Evolutionary conservation across 495 filamentous ascomycete genomes (phyloP).

Genomic region (Staphylotrichum longicolle): DNA sequence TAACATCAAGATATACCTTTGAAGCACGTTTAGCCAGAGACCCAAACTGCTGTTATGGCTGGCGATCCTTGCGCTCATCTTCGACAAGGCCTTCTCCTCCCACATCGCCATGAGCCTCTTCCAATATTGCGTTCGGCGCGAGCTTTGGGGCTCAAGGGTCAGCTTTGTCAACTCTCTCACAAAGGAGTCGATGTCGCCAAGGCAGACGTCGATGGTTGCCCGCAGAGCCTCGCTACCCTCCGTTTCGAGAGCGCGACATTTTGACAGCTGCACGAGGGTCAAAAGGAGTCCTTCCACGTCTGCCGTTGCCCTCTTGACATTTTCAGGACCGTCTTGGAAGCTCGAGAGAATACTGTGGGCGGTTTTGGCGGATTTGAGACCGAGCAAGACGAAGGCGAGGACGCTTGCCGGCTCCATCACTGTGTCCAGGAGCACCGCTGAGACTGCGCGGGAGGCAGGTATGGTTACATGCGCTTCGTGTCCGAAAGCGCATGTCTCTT

Average conservation of each 20-base stretch:
- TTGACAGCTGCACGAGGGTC: background rate
- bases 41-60: background rate
- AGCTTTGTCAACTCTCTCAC: background rate
- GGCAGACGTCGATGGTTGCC: background rate
- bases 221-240: background rate
- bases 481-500: too few species aligned
- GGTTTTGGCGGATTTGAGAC: background rate
- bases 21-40: background rate
- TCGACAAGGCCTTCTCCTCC: background rate
- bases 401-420: background rate
- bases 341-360: background rate
- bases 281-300: background rate
- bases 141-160: background rate
- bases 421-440: too few species aligned
- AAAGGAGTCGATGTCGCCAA: background rate
- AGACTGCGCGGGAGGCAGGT: too few species aligned
- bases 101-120: background rate
- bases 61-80: background rate
- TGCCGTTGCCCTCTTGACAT: background rate
- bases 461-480: too few species aligned
- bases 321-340: background rate
- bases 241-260: background rate
- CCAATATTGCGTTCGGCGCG: background rate
- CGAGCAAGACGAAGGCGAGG: background rate
- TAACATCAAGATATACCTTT: background rate